Base-by-base conservation (phyloP, 2,329 filamentous ascomycete genomes). In the Fusarium sambucinum region DNA sequence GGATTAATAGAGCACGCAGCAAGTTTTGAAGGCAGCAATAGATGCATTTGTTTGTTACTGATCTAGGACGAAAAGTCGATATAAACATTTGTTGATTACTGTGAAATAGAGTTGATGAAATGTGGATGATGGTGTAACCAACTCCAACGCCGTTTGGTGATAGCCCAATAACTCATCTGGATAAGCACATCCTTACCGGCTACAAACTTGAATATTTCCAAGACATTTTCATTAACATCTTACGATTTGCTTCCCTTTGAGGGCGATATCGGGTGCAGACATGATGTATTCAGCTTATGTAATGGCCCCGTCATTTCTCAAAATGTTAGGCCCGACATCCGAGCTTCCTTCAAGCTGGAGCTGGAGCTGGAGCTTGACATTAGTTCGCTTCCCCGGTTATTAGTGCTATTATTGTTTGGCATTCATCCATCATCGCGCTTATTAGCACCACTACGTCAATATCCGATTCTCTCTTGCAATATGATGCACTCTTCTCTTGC, bases 391-490 rank as follows among this genome's bases (percentile, higher is more conserved):
- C 38, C 55, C 25, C 17, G 42, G 19, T 27, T 59, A 38, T 38
- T 61, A 45, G 59, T 47, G 23, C 50, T 62, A 44, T 60, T 55
- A 54, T 55, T 64, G 48, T 68, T 64, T 63, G 30, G 54, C 44
- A 59, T 54, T 47, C 56, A 59, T 54, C 55, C 56, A 59, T 47
- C 58, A 57, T 63, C 52, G 48, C 63, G 53, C 53, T 66, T 53
- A 44, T 23, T 44, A 30, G 47, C 50, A 68, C 48, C 35, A 59
- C 48, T 64, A 71, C 68, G 55, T 70, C 64, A 69, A 71, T 65
- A 71, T 42, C 55, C 42, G 35, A 33, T n/a, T n/a, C 38, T 51
- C 52, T 59, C 35, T 38, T 19, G 66, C 66, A 66, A 71, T 71
- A 66, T 71, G 59, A 71, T 66, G 54, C 27, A 32, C 40, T 46